These are phyloP conservation scores for Austropuccinia psidii DNA, from an alignment of 1,284 basidiomycete genomes.

Conservation along the genomic window DNA sequence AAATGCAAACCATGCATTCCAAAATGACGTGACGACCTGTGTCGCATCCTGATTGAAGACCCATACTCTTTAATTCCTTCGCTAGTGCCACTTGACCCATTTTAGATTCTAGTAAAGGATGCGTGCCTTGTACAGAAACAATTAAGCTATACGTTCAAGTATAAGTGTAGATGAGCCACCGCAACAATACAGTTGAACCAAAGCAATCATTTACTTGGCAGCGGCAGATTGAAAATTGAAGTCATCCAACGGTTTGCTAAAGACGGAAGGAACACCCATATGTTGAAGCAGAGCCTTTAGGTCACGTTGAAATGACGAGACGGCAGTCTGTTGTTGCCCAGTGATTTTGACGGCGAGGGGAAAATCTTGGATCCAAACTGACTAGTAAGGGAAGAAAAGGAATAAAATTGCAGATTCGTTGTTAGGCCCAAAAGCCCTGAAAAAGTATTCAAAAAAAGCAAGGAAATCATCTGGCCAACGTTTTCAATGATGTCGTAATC, in stretches of 20 bases:
- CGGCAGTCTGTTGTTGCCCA: neutral
- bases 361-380: constrained; percentile 36
- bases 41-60: constrained; percentile 24
- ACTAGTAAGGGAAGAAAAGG: neutral
- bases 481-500: constrained; percentile 31
- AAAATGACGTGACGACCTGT: constrained; percentile 26
- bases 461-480: neutral
- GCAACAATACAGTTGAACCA: neutral
- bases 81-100: constrained; percentile 9
- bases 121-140: constrained; percentile 16
- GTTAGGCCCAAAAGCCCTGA: neutral
- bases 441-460: neutral
- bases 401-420: neutral
- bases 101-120: constrained; percentile 12
- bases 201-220: constrained; percentile 11
- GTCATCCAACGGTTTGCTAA: neutral
- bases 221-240: constrained; percentile 22
- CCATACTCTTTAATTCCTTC: constrained; percentile 21
- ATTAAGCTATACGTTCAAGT: constrained; percentile 18
- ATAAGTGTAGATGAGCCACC: neutral
- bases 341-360: neutral
- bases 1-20: constrained; percentile 19
- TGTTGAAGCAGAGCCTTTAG: constrained; percentile 8
- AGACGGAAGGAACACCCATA: constrained; percentile 24
- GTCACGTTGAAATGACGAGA: neutral